These are phyloP conservation scores for Yamadazyma paraphyllophila DNA, from an alignment of 805 yeast genomes.

Conservation along the genomic window DNA sequence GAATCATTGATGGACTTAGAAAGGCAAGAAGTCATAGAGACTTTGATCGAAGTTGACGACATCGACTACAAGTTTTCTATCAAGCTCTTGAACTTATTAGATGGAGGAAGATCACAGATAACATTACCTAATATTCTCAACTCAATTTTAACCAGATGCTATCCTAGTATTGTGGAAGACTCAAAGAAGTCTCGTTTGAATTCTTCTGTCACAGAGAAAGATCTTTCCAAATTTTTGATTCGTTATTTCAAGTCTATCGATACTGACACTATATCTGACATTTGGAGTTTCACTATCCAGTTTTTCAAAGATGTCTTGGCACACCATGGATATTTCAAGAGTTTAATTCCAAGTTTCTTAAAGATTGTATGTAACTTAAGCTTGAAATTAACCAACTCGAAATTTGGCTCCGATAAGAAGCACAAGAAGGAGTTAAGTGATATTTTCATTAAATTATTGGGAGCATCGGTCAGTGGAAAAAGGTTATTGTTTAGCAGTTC, in stretches of 20 bases:
- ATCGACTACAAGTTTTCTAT: conserved; percentile 21
- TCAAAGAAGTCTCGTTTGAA: conserved; percentile 46
- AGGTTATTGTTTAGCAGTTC: conserved; percentile 9
- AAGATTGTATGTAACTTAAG: conserved; percentile 52
- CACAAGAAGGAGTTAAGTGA: conserved; percentile 55
- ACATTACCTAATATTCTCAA: conserved; percentile 69
- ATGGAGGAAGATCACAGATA: conserved; percentile 75
- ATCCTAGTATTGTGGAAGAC: conserved; percentile 29
- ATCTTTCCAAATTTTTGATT: conserved; percentile 45
- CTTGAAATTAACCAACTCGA: conserved; percentile 53
- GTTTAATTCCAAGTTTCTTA: conserved; percentile 52
- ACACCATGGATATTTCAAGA: conserved; percentile 46
- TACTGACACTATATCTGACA: conserved; percentile 74
- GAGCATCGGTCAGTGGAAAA: conserved; percentile 14
- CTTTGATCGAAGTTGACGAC: conserved; percentile 46
- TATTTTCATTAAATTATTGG: conserved; percentile 31
- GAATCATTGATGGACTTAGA: conserved; percentile 66
- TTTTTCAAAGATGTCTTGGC: conserved; percentile 61
- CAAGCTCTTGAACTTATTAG: conserved; percentile 72
- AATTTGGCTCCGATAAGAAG: conserved; percentile 61
- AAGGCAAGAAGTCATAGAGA: conserved; percentile 69
- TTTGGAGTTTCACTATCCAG: conserved; percentile 57
- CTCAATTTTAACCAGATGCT: conserved; percentile 49
- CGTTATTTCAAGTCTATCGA: conserved; percentile 66
- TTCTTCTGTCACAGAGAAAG: conserved; percentile 43